Base-by-base conservation (phyloP, 192 early-diverging fungal genomes). In the Dimargaris xerosporica region DNA sequence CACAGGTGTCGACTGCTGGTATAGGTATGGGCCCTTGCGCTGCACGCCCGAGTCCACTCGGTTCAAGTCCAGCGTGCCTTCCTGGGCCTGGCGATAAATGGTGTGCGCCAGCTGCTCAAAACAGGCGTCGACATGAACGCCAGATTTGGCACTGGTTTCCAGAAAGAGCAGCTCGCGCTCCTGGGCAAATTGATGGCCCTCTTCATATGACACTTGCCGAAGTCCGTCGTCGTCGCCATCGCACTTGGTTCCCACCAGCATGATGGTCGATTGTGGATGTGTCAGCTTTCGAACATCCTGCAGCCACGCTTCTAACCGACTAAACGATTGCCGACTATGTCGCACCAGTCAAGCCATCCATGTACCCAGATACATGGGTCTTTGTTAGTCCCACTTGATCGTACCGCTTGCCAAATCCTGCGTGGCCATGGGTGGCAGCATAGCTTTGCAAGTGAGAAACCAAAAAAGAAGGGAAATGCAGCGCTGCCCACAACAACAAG, bases 161-260 rank as follows among this genome's bases (percentile, higher is more conserved):
- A 73, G 58, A 65, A 82, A 85, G 28, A 85, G 50, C 65, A 86
- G 70, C 11, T 66, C 67, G 67, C 85, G 65, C 23, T 73, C 59
- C 54, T 62, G 25, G n/a, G 82, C 82, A 65, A 82, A 82, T 17
- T 50, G 59, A 46, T 74, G 68, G 15, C 79, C 84, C 46, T 85
- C 82, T 19, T 67, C 73, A 5, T 51, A 39, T 9, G 75, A 69
- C 1, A 85, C 84, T 60, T 46, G 54, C 23, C 76, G 71, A 10
- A 29, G 16, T 16, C 56, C 56, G 48, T 64, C 65, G 13, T 34
- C 44, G 29, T 66, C 71, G 44, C 63, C 64, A 54, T 78, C 76
- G 2, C 68, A 68, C 62, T 90, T 90, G 64, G 88, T 87, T 9
- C 88, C 88, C 0, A 90, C 82, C 13, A 88, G 62, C 54, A 88